Conservation (phyloP, 495 filamentous ascomycete species). For the Diplogelasinospora grovesii region DNA sequence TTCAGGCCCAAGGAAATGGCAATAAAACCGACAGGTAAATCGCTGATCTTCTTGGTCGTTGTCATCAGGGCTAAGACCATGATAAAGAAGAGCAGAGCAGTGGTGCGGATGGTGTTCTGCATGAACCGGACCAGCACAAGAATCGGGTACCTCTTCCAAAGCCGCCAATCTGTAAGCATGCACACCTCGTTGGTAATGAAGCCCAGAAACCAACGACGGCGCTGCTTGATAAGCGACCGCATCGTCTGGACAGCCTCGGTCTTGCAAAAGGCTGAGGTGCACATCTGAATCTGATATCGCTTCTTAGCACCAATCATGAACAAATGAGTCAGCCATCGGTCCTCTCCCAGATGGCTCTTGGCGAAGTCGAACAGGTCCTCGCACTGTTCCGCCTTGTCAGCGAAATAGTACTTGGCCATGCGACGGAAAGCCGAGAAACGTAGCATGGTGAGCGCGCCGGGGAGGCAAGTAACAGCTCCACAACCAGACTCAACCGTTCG, state of each 20-base stretch:
- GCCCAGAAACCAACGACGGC: conserved; percentile 92
- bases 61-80: conserved; percentile 84
- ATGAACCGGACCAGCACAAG: conserved; percentile 85
- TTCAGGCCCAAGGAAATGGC: conserved; percentile 92
- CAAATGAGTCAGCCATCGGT: conserved; percentile 94
- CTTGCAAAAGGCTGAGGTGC: conserved; percentile 95
- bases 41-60: conserved; percentile 66
- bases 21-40: conserved; percentile 91
- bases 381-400: conserved; percentile 93
- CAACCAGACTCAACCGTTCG: conserved; percentile 94
- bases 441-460: conserved; percentile 88
- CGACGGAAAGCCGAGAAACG: conserved; percentile 93
- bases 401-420: conserved; percentile 99
- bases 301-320: conserved; percentile 98
- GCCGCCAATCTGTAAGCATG: conserved; percentile 90
- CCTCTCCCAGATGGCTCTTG: conserved; percentile 93
- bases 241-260: conserved; percentile 94
- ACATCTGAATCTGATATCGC: conserved; percentile 94
- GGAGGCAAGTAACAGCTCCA: conserved; percentile 90
- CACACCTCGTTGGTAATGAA: conserved; percentile 98
- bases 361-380: conserved; percentile 96
- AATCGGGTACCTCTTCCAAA: conserved; percentile 89
- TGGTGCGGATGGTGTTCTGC: conserved; percentile 96
- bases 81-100: conserved; percentile 91
- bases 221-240: conserved; percentile 82